Percentiles rank a stretch among this genome's conserved stretches.
Evolutionary conservation across 768 basidiomycete genomes (phyloP).

Genomic region (Boletellus ananiceps): DNA sequence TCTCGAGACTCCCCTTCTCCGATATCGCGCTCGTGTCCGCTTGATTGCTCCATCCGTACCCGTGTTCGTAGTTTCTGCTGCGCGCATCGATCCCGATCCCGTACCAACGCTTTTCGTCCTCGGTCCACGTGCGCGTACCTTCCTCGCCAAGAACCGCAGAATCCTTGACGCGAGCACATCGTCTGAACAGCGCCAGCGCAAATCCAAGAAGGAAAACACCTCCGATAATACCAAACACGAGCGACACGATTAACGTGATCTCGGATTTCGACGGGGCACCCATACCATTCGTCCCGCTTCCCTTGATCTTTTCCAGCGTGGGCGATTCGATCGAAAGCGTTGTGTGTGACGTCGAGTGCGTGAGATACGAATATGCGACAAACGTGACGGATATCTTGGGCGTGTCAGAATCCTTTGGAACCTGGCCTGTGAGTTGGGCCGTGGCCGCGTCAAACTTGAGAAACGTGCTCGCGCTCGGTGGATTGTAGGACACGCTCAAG

Average conservation of each 20-base stretch:
- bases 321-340: slow-evolving; percentile 47
- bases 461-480: slow-evolving; percentile 44
- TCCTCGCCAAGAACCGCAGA: slow-evolving; percentile 58
- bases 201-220: slow-evolving; percentile 51
- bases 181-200: slow-evolving; percentile 51
- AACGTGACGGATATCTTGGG: slow-evolving; percentile 51
- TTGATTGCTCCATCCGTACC: slow-evolving; percentile 31
- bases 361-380: slow-evolving; percentile 60
- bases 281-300: slow-evolving; percentile 29
- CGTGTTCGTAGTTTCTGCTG: slow-evolving; percentile 14
- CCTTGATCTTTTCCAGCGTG: slow-evolving; percentile 36
- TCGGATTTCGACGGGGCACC: slow-evolving; percentile 43
- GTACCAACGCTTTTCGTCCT: slow-evolving; percentile 68
- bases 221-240: slow-evolving; percentile 61
- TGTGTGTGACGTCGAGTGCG: slow-evolving; percentile 70
- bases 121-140: slow-evolving; percentile 53
- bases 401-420: slow-evolving; percentile 44
- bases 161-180: slow-evolving; percentile 55
- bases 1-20: slow-evolving; percentile 34
- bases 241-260: slow-evolving; percentile 53
- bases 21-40: slow-evolving; percentile 24
- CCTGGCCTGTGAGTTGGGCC: slow-evolving; percentile 48
- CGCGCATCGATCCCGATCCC: slow-evolving; percentile 39
- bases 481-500: slow-evolving; percentile 53
- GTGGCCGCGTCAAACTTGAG: slow-evolving; percentile 47